Conservation (phyloP, 1,139 yeast species). For the Taphrina communis region DNA sequence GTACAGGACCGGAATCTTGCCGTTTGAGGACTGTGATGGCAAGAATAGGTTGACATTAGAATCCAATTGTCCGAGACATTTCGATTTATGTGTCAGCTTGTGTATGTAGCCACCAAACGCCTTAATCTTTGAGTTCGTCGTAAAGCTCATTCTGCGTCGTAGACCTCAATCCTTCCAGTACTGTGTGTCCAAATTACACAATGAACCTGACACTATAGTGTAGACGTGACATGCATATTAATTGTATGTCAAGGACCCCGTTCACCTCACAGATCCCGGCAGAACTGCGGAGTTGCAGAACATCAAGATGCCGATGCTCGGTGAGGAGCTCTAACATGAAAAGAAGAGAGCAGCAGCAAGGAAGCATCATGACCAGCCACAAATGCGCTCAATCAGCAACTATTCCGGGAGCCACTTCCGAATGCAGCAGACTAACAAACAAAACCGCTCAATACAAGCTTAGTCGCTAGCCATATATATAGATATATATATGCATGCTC, state of each 20-base stretch:
- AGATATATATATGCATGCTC: too few species aligned
- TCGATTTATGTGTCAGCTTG: constrained; percentile 77
- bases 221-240: too few species aligned
- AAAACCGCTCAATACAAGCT: not conserved
- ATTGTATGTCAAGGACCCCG: too few species aligned
- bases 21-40: constrained; percentile 60
- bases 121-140: constrained; percentile 62
- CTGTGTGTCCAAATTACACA: too few species aligned
- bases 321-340: too few species aligned
- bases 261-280: too few species aligned
- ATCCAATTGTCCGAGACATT: constrained; percentile 65
- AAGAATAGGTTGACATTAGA: constrained; percentile 86
- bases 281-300: not conserved
- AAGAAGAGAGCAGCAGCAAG: not conserved
- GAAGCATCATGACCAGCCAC: not conserved
- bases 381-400: not conserved
- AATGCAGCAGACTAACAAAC: not conserved
- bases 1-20: constrained; percentile 69
- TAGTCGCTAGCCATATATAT: too few species aligned
- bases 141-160: constrained; percentile 51
- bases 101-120: constrained; percentile 77
- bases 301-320: too few species aligned
- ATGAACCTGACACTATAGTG: too few species aligned
- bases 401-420: not conserved
- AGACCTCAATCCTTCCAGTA: not conserved